These are phyloP conservation scores for Pistacia vera DNA, from an alignment of 345 rosid genomes.

Conservation along the genomic window DNA sequence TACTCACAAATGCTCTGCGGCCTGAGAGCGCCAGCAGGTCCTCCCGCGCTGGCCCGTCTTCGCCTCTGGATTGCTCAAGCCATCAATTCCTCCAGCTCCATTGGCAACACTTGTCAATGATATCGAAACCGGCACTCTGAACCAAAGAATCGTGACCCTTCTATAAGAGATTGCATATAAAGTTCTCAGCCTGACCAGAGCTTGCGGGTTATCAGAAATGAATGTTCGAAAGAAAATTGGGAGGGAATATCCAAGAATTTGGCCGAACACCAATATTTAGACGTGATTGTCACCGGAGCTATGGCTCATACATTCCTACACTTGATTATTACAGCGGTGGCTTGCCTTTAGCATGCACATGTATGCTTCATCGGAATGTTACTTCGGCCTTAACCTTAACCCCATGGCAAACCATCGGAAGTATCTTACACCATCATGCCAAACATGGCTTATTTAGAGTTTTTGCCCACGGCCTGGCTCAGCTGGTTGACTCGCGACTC, in stretches of 20 bases:
- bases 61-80: slow-evolving; percentile 91
- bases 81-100: slow-evolving; percentile 82
- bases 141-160: slow-evolving; percentile 53
- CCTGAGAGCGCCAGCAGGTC: slow-evolving; percentile 66
- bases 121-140: slow-evolving; percentile 61
- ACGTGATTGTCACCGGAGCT: slow-evolving; percentile 93
- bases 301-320: slow-evolving; percentile 97
- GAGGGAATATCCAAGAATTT: slow-evolving; percentile 68
- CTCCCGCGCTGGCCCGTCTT: slow-evolving; percentile 90
- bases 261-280: slow-evolving; percentile 92
- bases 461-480: slow-evolving; percentile 59
- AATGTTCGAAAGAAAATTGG: slow-evolving; percentile 68
- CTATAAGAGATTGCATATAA: slow-evolving; percentile 44
- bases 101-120: slow-evolving; percentile 69
- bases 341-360: slow-evolving; percentile 89
- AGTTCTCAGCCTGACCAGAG: slow-evolving; percentile 53
- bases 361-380: slow-evolving; percentile 98
- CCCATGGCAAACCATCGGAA: slow-evolving; percentile 86
- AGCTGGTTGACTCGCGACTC: slow-evolving; percentile 25
- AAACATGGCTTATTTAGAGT: slow-evolving; percentile 95
- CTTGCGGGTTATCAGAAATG: slow-evolving; percentile 52
- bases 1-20: slow-evolving; percentile 93
- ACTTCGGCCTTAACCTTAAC: slow-evolving; percentile 84
- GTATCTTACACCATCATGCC: slow-evolving; percentile 95
- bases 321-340: slow-evolving; percentile 89